Evolutionary conservation across 768 basidiomycete genomes (phyloP).

Genomic region (Holtermannia corniformis): DNA sequence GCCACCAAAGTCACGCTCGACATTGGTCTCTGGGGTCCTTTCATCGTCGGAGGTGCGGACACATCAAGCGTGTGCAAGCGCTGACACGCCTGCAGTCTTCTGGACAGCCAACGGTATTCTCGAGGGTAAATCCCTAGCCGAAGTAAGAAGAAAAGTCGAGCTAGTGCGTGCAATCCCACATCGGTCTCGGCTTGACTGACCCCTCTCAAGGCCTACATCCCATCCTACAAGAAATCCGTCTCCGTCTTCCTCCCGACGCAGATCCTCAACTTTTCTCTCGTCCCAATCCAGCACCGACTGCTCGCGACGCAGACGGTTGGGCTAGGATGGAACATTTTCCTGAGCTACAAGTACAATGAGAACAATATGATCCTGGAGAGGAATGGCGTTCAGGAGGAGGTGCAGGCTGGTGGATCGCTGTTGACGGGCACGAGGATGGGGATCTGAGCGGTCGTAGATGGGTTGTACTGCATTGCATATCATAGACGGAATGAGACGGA

Average conservation of each 20-base stretch:
- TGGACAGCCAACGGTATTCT: conserved; percentile 28
- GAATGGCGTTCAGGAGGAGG: conserved; percentile 2
- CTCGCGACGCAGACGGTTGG: conserved; percentile 31
- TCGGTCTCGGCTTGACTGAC: conserved; percentile 6
- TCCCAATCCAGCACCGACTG: conserved; percentile 33
- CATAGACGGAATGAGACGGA: background rate
- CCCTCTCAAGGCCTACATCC: conserved; percentile 18
- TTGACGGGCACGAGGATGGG: background rate
- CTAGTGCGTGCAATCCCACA: conserved; percentile 16
- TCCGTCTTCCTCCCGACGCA: conserved; percentile 35
- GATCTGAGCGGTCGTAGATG: background rate
- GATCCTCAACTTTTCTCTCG: conserved; percentile 32
- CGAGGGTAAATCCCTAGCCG: conserved; percentile 24
- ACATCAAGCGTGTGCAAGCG: background rate
- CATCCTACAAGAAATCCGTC: conserved; percentile 27
- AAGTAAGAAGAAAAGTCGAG: conserved; percentile 30
- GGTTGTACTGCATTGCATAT: background rate
- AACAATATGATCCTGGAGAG: conserved; percentile 17
- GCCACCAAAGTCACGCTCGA: conserved; percentile 21
- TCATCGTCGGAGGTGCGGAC: conserved; percentile 19
- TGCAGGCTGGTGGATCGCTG: background rate
- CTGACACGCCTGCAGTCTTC: conserved; percentile 21
- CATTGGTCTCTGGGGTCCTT: conserved; percentile 30
- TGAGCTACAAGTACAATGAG: conserved; percentile 33
- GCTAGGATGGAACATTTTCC: conserved; percentile 39